Conservation (phyloP, 176 grass and related monocot genomes). For the Dactylis glomerata region DNA sequence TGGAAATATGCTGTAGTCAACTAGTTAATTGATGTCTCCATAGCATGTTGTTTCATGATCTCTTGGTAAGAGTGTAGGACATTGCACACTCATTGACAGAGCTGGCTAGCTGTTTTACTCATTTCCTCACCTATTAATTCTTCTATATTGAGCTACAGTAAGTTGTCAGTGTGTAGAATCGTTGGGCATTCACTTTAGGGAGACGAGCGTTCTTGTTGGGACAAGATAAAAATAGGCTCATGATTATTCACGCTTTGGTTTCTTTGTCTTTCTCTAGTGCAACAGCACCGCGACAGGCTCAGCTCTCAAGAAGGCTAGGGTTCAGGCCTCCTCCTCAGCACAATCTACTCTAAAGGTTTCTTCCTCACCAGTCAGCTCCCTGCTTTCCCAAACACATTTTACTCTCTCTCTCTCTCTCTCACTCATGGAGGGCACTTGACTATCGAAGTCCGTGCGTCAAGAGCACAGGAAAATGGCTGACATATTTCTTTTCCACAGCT, state of each 20-base stretch:
- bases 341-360: conserved; percentile 99
- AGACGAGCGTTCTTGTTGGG: conserved; percentile 20
- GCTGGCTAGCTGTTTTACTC: conserved; percentile 34
- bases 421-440: conserved; percentile 2
- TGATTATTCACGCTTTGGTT: conserved; percentile 54
- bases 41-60: conserved; percentile 38
- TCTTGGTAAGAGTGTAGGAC: conserved; percentile 56
- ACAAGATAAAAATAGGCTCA: conserved; percentile 35
- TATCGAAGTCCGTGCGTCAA: conserved; percentile 23
- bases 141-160: conserved; percentile 25
- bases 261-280: conserved; percentile 74
- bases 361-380: conserved; percentile 36
- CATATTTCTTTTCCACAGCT: neutral
- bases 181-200: conserved; percentile 9
- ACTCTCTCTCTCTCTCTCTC: neutral
- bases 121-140: conserved; percentile 25
- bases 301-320: conserved; percentile 91
- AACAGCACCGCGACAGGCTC: conserved; percentile 95
- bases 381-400: conserved; percentile 23
- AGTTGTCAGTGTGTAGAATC: conserved; percentile 26
- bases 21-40: conserved; percentile 16
- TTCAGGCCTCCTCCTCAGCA: conserved; percentile 87
- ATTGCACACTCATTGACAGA: conserved; percentile 51
- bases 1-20: conserved; percentile 25
- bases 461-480: neutral